Percentiles rank a stretch among this genome's conserved stretches.
These are phyloP conservation scores for Caryocar brasiliense DNA, from an alignment of 441 rosid genomes.

Conservation along the genomic window DNA sequence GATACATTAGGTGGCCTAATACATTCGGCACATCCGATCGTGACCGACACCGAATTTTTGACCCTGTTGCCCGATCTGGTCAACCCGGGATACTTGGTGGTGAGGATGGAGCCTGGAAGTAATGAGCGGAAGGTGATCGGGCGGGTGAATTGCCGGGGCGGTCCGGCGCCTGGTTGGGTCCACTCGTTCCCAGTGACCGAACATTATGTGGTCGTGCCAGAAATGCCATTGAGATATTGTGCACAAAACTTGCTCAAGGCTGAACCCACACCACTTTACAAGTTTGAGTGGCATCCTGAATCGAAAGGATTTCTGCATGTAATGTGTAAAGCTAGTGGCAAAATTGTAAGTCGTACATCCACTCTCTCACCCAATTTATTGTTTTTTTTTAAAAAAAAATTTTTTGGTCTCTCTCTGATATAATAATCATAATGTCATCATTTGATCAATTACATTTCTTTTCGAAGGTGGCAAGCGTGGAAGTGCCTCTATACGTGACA, in stretches of 20 bases:
- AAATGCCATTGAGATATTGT: constrained; percentile 89
- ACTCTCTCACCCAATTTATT: not conserved
- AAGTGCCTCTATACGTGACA: constrained; percentile 75
- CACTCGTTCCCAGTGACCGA: constrained; percentile 92
- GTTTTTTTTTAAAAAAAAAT: too few relatives aligned
- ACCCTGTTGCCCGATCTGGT: constrained; percentile 74
- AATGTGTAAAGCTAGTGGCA: constrained; percentile 84
- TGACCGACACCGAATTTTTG: constrained; percentile 64
- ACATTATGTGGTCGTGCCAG: constrained; percentile 72
- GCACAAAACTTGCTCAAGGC: constrained; percentile 71
- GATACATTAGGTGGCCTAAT: constrained; percentile 64
- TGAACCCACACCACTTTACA: constrained; percentile 85
- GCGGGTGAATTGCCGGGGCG: constrained; percentile 59
- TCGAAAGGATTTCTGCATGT: constrained; percentile 67
- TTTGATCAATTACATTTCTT: too few relatives aligned
- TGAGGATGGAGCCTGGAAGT: constrained; percentile 62
- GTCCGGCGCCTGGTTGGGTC: constrained; percentile 91
- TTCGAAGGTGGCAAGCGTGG: constrained; percentile 79
- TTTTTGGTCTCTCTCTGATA: too few relatives aligned
- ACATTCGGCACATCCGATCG: constrained; percentile 89
- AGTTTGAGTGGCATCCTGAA: constrained; percentile 83
- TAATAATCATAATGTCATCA: too few relatives aligned
- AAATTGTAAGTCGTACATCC: constrained; percentile 66
- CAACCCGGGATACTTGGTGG: constrained; percentile 69
- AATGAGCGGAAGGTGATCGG: constrained; percentile 84